Evolutionary conservation across 495 filamentous ascomycete genomes (phyloP), one percentile per base, ranked within the genome.

Genomic region (Podospora sp.): DNA sequence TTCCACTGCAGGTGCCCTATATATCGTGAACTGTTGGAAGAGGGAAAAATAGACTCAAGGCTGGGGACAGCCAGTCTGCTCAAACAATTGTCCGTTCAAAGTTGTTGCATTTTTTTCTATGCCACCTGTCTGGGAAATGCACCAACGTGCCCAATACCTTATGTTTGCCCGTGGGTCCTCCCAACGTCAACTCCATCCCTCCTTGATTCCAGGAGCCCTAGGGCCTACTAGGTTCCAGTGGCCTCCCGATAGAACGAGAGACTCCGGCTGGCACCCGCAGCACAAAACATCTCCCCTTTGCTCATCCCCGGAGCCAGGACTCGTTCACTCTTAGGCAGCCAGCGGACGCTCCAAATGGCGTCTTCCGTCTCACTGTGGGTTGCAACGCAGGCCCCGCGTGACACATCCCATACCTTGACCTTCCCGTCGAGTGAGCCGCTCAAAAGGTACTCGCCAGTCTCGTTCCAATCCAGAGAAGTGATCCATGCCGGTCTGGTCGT

Each of bases 161-260:
- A 11, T 46, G 40, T 46, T 46, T 14, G 36, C 49, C 57, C 26
- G 29, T 4, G 8, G 8, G 22, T 24, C 26, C 14, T 20, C 25
- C 56, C n/a, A 59, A 3, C 7, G 14, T 33, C 29, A 33, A 59
- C 20, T 21, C 21, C 57, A 46, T 2, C 40, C 4, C 16, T 2
- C 5, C 26, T 16, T 20, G 27, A 35, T 50, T n/a, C 35, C 22
- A 20, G 7, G 29, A 12, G 16, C 16, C 9, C 29, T 7, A 22
- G 14, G 0, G 2, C 52, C n/a, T 55, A 3, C 67, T 67, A 93
- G 65, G 86, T 87, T 11, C 91, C 91, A 33, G 90, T 92, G 62
- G 96, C 94, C 79, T 99, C 95, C 40, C 95, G 83, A 75, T 98
- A 99, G 77, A 98, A 96, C 7, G 88, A 86, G 65, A 99, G 83